These are phyloP conservation scores for Nigrospora sphaerica DNA, from an alignment of 2,329 filamentous ascomycete genomes.

Conservation along the genomic window DNA sequence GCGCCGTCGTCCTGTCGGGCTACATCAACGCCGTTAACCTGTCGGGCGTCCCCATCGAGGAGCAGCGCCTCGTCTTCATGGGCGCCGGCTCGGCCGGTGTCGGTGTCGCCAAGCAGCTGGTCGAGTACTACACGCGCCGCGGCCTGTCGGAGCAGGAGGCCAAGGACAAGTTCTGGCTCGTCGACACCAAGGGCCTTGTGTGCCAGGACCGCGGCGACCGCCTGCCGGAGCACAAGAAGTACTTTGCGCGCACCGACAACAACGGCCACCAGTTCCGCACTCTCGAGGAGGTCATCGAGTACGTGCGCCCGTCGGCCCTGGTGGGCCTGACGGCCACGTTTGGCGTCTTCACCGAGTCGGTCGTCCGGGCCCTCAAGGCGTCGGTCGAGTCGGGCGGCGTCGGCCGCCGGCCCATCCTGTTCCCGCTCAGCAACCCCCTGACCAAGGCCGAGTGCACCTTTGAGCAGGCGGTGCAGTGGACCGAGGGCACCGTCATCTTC, in stretches of 20 bases:
- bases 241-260: constrained; percentile 60
- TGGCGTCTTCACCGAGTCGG: constrained; percentile 85
- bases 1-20: constrained; percentile 78
- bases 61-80: constrained; percentile 93
- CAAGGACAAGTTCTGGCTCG: constrained; percentile 89
- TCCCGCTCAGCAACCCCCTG: constrained; percentile 92
- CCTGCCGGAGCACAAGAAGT: constrained; percentile 82
- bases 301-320: constrained; percentile 89
- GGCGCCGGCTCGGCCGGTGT: constrained; percentile 93
- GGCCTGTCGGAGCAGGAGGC: constrained; percentile 85
- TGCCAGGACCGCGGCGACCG: constrained; percentile 89
- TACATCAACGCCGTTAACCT: constrained; percentile 72
- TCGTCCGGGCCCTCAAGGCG: constrained; percentile 64
- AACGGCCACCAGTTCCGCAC: constrained; percentile 65
- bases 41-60: constrained; percentile 75
- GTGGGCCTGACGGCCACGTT: constrained; percentile 93
- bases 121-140: constrained; percentile 91
- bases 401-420: constrained; percentile 81
- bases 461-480: constrained; percentile 86
- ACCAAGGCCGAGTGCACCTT: constrained; percentile 98
- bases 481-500: constrained; percentile 85
- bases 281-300: constrained; percentile 85
- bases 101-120: constrained; percentile 95
- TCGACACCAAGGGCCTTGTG: constrained; percentile 94
- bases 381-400: constrained; percentile 56